Conservation (phyloP, 768 basidiomycete species). For the Collybia sordida region DNA sequence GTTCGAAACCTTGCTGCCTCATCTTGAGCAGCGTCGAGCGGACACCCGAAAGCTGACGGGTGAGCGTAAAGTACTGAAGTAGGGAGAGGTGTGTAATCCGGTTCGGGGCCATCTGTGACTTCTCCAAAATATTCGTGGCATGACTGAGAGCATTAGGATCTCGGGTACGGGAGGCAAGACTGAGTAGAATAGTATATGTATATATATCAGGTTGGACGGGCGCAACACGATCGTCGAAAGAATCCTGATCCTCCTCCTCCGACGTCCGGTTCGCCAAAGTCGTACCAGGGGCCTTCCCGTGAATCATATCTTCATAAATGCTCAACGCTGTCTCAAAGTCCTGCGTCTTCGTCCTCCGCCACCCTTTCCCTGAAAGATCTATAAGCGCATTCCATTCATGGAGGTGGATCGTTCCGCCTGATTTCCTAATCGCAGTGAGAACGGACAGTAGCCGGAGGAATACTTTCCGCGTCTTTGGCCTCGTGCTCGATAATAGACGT, state of each 20-base stretch:
- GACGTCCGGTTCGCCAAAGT: constrained; percentile 17
- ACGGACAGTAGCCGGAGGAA: constrained; percentile 73
- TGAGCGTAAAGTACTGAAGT: constrained; percentile 52
- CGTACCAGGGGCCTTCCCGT: constrained; percentile 40
- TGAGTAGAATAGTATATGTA: constrained; percentile 69
- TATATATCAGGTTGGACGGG: constrained; percentile 56
- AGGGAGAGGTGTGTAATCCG: constrained; percentile 62
- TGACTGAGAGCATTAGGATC: constrained; percentile 43
- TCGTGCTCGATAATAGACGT: constrained; percentile 53
- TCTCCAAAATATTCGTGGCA: constrained; percentile 51
- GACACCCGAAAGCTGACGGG: constrained; percentile 49
- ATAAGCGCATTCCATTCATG: constrained; percentile 81
- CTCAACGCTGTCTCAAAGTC: constrained; percentile 63
- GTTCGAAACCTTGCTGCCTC: constrained; percentile 43
- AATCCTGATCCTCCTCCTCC: constrained; percentile 8
- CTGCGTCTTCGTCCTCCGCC: constrained; percentile 52
- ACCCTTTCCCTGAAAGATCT: constrained; percentile 64
- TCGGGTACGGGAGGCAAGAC: constrained; percentile 57
- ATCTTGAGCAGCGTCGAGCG: constrained; percentile 56
- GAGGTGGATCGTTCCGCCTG: constrained; percentile 53
- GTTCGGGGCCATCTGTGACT: constrained; percentile 56
- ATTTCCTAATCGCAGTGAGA: constrained; percentile 51
- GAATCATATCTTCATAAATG: constrained; percentile 62
- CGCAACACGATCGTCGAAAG: constrained; percentile 2
- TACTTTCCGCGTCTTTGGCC: constrained; percentile 55